Percentiles rank a stretch among this genome's conserved stretches.
Conservation (phyloP, 2,329 filamentous ascomycete species). For the Pseudocercospora fijiensis region DNA sequence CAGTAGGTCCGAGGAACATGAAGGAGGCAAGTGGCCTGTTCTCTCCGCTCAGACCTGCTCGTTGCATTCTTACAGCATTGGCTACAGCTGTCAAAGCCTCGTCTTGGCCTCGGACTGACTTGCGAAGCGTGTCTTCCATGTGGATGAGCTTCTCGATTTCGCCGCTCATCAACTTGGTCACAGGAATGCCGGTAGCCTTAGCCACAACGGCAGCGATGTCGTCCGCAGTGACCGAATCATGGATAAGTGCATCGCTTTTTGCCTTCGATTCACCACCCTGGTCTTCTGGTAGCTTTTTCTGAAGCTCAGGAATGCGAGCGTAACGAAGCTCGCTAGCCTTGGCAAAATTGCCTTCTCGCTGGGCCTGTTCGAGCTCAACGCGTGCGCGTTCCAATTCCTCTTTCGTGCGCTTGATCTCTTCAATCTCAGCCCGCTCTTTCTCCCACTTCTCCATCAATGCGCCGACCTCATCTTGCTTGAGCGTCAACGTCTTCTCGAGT, state of each 20-base stretch:
- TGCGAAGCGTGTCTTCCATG: conserved; percentile 86
- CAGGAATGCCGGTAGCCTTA: conserved; percentile 85
- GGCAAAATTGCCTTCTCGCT: conserved; percentile 83
- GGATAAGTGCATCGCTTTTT: conserved; percentile 63
- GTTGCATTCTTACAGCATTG: conserved; percentile 89
- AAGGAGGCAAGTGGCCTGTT: conserved; percentile 90
- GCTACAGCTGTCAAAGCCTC: conserved; percentile 88
- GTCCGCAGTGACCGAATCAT: conserved; percentile 92
- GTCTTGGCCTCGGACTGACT: conserved; percentile 87
- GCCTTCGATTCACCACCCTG: conserved; percentile 50
- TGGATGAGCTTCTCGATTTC: conserved; percentile 92
- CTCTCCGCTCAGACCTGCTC: conserved; percentile 86
- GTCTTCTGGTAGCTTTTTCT: conserved; percentile 77
- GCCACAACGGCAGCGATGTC: conserved; percentile 93
- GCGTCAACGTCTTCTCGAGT: conserved; percentile 72
- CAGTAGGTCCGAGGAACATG: conserved; percentile 96
- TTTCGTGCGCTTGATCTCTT: conserved; percentile 81
- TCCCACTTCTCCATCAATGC: conserved; percentile 82
- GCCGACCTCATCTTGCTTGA: conserved; percentile 73
- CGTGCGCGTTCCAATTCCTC: conserved; percentile 83
- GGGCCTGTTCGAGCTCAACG: conserved; percentile 81
- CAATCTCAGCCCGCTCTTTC: conserved; percentile 80
- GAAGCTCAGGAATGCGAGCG: conserved; percentile 76
- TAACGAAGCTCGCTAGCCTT: conserved; percentile 90
- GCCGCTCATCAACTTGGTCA: conserved; percentile 86